Evolutionary conservation across 2,329 filamentous ascomycete species (phyloP), one percentile per base, ranked within the genome.

Genomic region (Corniculantispora saksenae): DNA sequence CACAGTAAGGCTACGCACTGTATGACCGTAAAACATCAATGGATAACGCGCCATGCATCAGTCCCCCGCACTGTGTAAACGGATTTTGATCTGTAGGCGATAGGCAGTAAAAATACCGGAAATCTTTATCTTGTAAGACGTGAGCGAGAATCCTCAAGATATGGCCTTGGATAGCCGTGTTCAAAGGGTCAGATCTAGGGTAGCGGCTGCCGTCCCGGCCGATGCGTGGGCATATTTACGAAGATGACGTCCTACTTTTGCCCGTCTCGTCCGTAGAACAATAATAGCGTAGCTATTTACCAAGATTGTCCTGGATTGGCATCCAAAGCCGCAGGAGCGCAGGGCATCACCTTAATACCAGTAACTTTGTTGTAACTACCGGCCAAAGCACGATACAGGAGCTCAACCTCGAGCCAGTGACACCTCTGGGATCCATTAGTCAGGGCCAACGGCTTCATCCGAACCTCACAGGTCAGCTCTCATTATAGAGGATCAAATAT

Each of bases 401-500:
- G 63, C 77, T 93, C 21, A 84, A 92, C 69, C 84, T 86, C 0
- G 79, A 84, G 50, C 92, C 90, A 0, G 79, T 93, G 0, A 89
- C 92, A 71, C 89, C 90, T 0, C 76, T 89, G 47, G 85, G 86
- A 1, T 72, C 87, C 12, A 83, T 85, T 0, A 73, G 73, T 0
- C 90, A 93, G 70, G 69, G 70, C 1, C 70, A 70, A 1, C 8
- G 8, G 8, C 79, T 93, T 10, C 88, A 93, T 72, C 88, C 89
- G 0, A 80, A 84, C 0, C 80, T 93, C 12, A 84, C 79, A n/a
- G 91, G 91, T 0, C 84, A 82, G 1, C 72, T 89, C 17, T 86
- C 87, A n/a, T n/a, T n/a, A n/a, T n/a, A n/a, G n/a, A n/a, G n/a
- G n/a, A n/a, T n/a, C n/a, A n/a, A n/a, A n/a, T n/a, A n/a, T n/a